Evolutionary conservation across 805 yeast species (phyloP), one percentile per base, ranked within the genome.

Genomic region (Candida boleticola): DNA sequence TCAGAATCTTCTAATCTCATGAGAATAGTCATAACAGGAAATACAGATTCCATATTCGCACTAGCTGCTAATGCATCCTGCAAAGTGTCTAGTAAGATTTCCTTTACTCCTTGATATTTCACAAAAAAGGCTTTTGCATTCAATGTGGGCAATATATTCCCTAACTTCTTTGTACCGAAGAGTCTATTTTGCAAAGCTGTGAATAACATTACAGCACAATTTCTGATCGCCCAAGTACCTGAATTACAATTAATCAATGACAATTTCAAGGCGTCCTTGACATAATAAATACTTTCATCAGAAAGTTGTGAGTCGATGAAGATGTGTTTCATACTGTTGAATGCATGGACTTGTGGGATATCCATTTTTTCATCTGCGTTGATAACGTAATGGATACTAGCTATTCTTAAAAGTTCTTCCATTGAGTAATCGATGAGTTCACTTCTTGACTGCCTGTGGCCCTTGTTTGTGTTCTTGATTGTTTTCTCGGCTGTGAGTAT

Each of bases 181-280:
- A 93, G 55, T 45, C 92, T 73, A 45, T 83, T 84, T 53, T 88
- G 93, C 32, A 92, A 62, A 0, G 96, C 82, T 0, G 95, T 83
- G 58, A 89, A 92, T 31, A 92, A 70, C 98, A 92, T 93, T 16
- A 90, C 85, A 0, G 96, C 89, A 60, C 97, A 88, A 58, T 92
- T 92, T 55, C 96, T 74, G 21, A 92, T 75, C 0, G 96, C 81
- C 98, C 98, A 92, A 19, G 80, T 69, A 2, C 73, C 66, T 1
- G 86, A 79, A 1, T 77, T 71, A 61, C 92, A 88, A 27, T 81
- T 74, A 2, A 63, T 52, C 33, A 93, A 69, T 0, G 95, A 71
- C 17, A 87, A 58, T 20, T 72, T 70, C 21, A 92, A 63, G 0
- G 86, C 84, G 9, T 64, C 61, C 43, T 82, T 82, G 6, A 83